Base-by-base conservation (phyloP, 352 stramenopile genomes). In the Hyaloperonospora arabidopsidis region DNA sequence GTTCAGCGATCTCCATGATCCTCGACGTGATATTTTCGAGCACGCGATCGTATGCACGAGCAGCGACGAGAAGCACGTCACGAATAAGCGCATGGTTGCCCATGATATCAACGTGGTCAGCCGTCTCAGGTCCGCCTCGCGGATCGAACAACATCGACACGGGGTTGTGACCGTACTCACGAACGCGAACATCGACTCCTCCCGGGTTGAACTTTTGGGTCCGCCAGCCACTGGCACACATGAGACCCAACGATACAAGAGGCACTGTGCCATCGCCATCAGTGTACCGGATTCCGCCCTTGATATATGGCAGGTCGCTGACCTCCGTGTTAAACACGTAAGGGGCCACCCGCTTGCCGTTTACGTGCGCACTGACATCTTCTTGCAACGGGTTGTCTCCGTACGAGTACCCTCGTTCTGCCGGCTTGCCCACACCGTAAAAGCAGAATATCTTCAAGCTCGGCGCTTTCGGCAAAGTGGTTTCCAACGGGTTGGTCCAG, bases 81-180 rank as follows among this genome's bases (percentile, higher is more conserved):
- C 71, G 80, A 53, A 96, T 95, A 14, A 97, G 73, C 28, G 83
- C 84, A 50, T 95, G 70, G 72, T 98, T 97, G 34, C 93, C 93
- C 71, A 98, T 87, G 62, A 98, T 97, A 54, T 98, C 93, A 2
- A 98, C 89, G 74, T 98, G 94, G 52, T 98, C 92, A 17, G 84
- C 81, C 5, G 81, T 91, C 52, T 74, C 72, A 1, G 81, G 81
- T 1, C 81, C 81, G 11, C 81, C 81, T 25, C 81, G 79, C 13
- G 81, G 47, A 45, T 91, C 81, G 46, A 71, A 87, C 35, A 91
- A 54, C 47, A 91, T 72, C 23, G 81, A 88, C 51, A 91, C 77
- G 5, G 81, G 81, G 43, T 87, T 73, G 59, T 91, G 81, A 38
- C 64, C 59, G 56, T 81, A 86, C 65, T 90, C 79, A 64, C 57